Evolutionary conservation across 192 early-diverging fungal species (phyloP).

Genomic region (Backusella sp.): DNA sequence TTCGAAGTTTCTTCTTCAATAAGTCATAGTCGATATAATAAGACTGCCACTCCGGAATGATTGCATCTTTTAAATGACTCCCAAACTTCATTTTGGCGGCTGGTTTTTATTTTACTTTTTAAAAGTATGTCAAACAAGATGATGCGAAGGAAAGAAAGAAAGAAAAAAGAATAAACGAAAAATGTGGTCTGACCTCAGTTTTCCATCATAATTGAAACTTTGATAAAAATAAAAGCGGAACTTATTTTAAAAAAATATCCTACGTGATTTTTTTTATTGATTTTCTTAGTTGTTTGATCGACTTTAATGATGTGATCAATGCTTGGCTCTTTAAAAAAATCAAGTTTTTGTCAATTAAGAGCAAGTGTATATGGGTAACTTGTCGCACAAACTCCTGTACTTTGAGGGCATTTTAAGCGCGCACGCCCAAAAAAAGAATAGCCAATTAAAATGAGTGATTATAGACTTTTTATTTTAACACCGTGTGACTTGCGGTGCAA

Average conservation of each 20-base stretch:
- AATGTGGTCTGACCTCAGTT: not conserved
- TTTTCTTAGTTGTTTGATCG: not conserved
- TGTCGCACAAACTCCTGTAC: not conserved
- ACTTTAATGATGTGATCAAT: not conserved
- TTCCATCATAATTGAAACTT: not conserved
- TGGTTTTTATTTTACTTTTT: not conserved
- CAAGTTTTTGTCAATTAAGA: not conserved
- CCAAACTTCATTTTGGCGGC: slow-evolving; percentile 79
- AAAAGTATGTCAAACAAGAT: not conserved
- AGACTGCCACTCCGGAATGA: slow-evolving; percentile 76
- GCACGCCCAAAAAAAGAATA: not conserved
- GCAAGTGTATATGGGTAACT: not conserved
- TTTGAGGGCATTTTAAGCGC: not conserved
- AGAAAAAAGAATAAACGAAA: not conserved
- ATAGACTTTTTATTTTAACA: not conserved
- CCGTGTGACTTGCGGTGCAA: not conserved
- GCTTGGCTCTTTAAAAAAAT: not conserved
- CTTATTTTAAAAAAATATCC: slow-evolving; percentile 2
- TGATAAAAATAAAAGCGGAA: not conserved
- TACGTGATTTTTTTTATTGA: not conserved
- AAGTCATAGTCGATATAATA: slow-evolving; percentile 81
- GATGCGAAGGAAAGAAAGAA: not conserved
- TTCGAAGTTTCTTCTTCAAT: slow-evolving; percentile 80
- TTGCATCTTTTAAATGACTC: slow-evolving; percentile 63
- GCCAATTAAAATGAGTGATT: not conserved